These are phyloP conservation scores for Suillus paluster DNA, from an alignment of 768 basidiomycete species.

Conservation along the genomic window DNA sequence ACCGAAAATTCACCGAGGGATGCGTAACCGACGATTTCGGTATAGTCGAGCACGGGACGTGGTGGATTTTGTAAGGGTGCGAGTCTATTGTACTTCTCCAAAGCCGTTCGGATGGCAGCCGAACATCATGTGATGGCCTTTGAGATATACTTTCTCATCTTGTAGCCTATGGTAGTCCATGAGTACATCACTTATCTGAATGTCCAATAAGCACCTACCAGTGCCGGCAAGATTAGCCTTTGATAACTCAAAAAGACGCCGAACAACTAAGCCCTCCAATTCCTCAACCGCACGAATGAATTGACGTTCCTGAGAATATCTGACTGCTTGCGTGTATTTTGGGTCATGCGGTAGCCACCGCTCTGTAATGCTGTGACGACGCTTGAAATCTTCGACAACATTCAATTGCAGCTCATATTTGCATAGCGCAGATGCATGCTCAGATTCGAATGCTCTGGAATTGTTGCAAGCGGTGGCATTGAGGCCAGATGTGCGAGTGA, in stretches of 20 bases:
- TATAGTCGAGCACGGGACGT: constrained; percentile 22
- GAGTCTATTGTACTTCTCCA: constrained; percentile 35
- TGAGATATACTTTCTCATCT: constrained; percentile 37
- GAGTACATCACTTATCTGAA: background rate
- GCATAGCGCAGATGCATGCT: constrained; percentile 20
- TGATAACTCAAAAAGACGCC: constrained; percentile 43
- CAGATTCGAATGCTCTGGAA: constrained; percentile 23
- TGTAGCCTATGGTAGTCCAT: constrained; percentile 39
- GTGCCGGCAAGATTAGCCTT: constrained; percentile 40
- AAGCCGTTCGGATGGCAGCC: constrained; percentile 36
- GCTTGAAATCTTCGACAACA: background rate
- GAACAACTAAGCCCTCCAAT: constrained; percentile 38
- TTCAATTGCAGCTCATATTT: constrained; percentile 14
- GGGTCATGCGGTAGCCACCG: too few species aligned
- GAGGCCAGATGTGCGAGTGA: constrained; percentile 9
- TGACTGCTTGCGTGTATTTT: constrained; percentile 13
- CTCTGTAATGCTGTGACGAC: too few species aligned
- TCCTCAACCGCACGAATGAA: constrained; percentile 37
- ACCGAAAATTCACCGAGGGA: too few species aligned
- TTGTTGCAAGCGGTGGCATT: constrained; percentile 20
- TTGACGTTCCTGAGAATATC: constrained; percentile 22
- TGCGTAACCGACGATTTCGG: constrained; percentile 21
- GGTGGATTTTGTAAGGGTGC: constrained; percentile 26
- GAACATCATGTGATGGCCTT: constrained; percentile 37
- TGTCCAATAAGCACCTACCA: constrained; percentile 27